Evolutionary conservation across 2,329 filamentous ascomycete species (phyloP), one percentile per base, ranked within the genome.

Genomic region (Mycogone perniciosa): DNA sequence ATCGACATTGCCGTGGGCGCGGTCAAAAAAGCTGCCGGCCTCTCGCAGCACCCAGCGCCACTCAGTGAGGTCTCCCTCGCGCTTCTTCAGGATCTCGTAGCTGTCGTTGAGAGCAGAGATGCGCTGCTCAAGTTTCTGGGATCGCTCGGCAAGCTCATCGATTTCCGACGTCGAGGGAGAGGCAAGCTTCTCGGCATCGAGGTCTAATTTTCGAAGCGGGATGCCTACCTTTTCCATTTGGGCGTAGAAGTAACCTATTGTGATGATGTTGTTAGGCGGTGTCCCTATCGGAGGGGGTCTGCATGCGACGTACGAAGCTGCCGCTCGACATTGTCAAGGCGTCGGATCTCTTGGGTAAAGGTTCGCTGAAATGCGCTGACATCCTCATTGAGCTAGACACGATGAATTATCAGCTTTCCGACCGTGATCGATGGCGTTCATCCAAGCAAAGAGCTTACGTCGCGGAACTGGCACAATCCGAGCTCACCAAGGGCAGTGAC

Each of bases 21-120:
- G 81, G 66, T 99, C 93, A 61, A 99, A 99, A 74, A 99, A 99
- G 59, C 91, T 89, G 38, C 93, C 93, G 42, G 95, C 91, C 78
- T 99, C 93, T 57, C 89, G 85, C 53, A 99, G 73, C 46, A 99
- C 95, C 89, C 92, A 97, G 64, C 95, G 87, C 93, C 93, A 97
- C 73, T 99, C 93, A 8, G 88, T 95, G 62, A 99, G 77, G 69
- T 99, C 93, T 54, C 95, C 89, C 75, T 97, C 93, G 52, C 92
- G 85, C 76, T 93, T 96, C 81, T 97, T 97, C 68, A 99, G 73
- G 11, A 90, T 96, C 75, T 99, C 93, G 71, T 99, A 97, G 75
- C 91, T 97, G 67, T 97, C 93, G 68, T 97, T 97, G 56, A 99
- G 75, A 59, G 91, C 92, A 52, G 84, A 85, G 59, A 99, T 83